A percentile compares a stretch with the other conserved stretches of the same genome.
Conservation (phyloP, 2,329 filamentous ascomycete genomes). For the Phialophora chinensis region DNA sequence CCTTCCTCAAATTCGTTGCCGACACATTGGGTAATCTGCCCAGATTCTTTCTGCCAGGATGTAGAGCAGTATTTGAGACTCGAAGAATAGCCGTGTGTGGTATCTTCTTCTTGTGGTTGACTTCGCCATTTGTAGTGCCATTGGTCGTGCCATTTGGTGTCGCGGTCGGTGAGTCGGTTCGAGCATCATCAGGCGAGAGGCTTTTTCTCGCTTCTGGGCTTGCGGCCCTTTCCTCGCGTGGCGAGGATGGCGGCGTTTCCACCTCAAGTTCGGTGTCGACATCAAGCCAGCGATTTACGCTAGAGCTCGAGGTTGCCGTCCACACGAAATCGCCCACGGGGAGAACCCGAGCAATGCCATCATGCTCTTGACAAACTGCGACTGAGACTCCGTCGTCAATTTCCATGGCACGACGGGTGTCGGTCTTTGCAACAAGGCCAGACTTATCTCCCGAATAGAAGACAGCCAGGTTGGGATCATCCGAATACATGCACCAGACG, state of each 20-base stretch:
- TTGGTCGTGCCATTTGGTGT: conserved; percentile 39
- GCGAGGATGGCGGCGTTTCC: conserved; percentile 59
- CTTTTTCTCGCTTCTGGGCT: conserved; percentile 40
- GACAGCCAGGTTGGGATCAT: conserved; percentile 80
- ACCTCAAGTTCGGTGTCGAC: conserved; percentile 78
- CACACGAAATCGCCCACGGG: conserved; percentile 77
- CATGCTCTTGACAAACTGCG: conserved; percentile 90
- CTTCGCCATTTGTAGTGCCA: conserved; percentile 37
- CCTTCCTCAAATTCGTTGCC: conserved; percentile 56
- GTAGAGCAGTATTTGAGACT: conserved; percentile 81
- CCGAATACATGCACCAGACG: conserved; percentile 93
- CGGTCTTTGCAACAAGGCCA: conserved; percentile 94
- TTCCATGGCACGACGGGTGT: conserved; percentile 76
- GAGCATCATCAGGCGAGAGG: conserved; percentile 32
- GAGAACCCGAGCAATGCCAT: conserved; percentile 66
- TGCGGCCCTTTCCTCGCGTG: conserved; percentile 60
- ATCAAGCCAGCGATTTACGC: conserved; percentile 89
- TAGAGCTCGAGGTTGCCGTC: conserved; percentile 88
- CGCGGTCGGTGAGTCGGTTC: conserved; percentile 41
- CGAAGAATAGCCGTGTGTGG: conserved; percentile 77
- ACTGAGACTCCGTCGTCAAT: conserved; percentile 88
- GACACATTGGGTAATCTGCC: conserved; percentile 60
- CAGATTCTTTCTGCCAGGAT: conserved; percentile 63
- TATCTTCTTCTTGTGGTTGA: conserved; percentile 63
- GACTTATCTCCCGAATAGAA: conserved; percentile 96